These are phyloP conservation scores for Patellifolia procumbens DNA, from an alignment of 179 eudicot species.

Conservation along the genomic window DNA sequence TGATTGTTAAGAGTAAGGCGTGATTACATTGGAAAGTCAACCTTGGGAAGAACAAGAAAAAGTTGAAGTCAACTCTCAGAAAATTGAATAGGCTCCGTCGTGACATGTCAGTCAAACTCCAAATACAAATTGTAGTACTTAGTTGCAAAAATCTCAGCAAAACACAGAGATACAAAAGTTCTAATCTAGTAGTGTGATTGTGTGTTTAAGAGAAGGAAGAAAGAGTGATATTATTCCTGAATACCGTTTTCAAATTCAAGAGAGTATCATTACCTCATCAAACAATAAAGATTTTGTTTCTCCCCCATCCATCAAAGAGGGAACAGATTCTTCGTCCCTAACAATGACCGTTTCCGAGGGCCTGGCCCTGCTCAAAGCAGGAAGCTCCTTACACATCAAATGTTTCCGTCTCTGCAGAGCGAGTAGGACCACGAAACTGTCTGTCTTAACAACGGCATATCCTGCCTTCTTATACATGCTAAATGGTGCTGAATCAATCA, in stretches of 20 bases:
- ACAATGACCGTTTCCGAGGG: constrained; percentile 32
- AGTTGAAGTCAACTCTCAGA: background rate
- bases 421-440: constrained; percentile 62
- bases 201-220: background rate
- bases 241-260: background rate
- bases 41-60: background rate
- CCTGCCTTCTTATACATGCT: constrained; percentile 93
- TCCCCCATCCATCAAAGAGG: constrained; percentile 24
- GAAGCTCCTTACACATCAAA: constrained; percentile 84
- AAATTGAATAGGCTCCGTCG: background rate
- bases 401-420: constrained; percentile 83
- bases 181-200: background rate
- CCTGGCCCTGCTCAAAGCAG: constrained; percentile 36
- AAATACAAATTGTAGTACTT: no score
- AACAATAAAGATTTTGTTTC: constrained; percentile 21
- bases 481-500: constrained; percentile 83
- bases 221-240: background rate
- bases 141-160: background rate
- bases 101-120: background rate
- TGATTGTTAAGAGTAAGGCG: background rate
- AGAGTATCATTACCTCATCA: constrained; percentile 35
- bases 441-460: constrained; percentile 71
- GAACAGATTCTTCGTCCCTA: constrained; percentile 31
- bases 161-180: background rate
- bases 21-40: background rate